Percentiles rank a stretch among this genome's conserved stretches.
phyloP scores from a whole-genome alignment of 2,329 filamentous ascomycete genomes.

The Colletotrichum paranaense region DNA sequence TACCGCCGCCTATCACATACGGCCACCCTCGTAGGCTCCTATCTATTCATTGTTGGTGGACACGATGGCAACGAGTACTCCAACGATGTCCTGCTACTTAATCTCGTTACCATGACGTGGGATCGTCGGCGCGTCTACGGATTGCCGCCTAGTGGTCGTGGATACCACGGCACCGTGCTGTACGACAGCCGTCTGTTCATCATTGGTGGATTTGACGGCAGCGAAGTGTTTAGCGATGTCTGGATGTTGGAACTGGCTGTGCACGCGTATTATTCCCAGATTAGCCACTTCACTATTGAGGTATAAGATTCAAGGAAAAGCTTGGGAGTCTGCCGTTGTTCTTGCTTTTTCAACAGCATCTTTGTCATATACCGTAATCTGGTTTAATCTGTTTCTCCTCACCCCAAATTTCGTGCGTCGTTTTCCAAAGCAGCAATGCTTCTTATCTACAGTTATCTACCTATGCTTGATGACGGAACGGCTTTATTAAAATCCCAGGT shows the following conservation, averaged over 20 bases:
- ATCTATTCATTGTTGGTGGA: slow-evolving; percentile 76
- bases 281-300: slow-evolving; percentile 78
- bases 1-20: slow-evolving; percentile 76
- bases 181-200: slow-evolving; percentile 73
- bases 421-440: background rate
- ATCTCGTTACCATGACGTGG: slow-evolving; percentile 81
- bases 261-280: slow-evolving; percentile 79
- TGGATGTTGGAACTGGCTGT: slow-evolving; percentile 76
- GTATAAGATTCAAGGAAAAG: slow-evolving; percentile 52
- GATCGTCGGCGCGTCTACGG: slow-evolving; percentile 75
- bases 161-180: slow-evolving; percentile 75
- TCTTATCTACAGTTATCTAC: slow-evolving; percentile 9
- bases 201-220: slow-evolving; percentile 76
- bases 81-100: slow-evolving; percentile 75
- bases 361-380: background rate
- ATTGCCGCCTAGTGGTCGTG: slow-evolving; percentile 69
- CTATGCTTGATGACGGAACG: slow-evolving; percentile 36
- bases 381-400: background rate
- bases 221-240: slow-evolving; percentile 75
- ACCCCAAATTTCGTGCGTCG: slow-evolving; percentile 16
- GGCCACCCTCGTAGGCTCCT: slow-evolving; percentile 76
- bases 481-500: slow-evolving; percentile 28
- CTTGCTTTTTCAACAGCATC: background rate
- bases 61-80: slow-evolving; percentile 78
- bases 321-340: background rate